Evolutionary conservation across 495 filamentous ascomycete species (phyloP), one percentile per base, ranked within the genome.

Genomic region (Aspergillus steynii): DNA sequence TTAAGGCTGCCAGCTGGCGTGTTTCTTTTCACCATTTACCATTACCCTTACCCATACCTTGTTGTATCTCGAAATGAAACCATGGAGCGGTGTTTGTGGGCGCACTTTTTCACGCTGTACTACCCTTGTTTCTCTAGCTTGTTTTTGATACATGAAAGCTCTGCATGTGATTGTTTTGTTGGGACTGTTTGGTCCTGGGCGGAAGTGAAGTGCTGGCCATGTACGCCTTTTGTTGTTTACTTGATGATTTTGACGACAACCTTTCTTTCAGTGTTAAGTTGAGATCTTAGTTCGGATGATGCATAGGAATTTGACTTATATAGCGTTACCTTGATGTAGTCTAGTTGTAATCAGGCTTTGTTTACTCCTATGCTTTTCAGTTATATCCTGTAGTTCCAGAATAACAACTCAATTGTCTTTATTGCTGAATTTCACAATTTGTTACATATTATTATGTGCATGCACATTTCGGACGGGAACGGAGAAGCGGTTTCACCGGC

Each of bases 221-320:
- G 37, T 42, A 12, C 14, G 37, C 9, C 1, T 42, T 42, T 42
- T 2, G 2, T 10, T 42, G 12, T 8, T 42, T 42, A 42, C 37
- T 10, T 49, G 56, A 49, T 50, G 45, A 49, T 58, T 58, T 58
- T 58, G 27, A 55, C 53, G 53, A 55, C 55, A 32, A 20, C 49
- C 28, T 50, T 26, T 31, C 46, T 50, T 42, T 42, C 12, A 12
- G 12, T 12, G 9, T 42, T 42, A 42, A 1, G 37, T 29, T 58
- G 45, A 50, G 28, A n/a, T 50, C 47, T 45, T 49, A 27, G 51
- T n/a, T 32, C 47, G 56, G 45, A 28, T 48, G 56, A 31, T 50
- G 47, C 56, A 55, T 55, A 32, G 49, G 20, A 50, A 50, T 55
- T 55, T 55, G 53, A 55, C 7, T 47, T 55, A 53, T 31, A 29